Base-by-base conservation (phyloP, 495 filamentous ascomycete species). In the Penicillium flavigenum region DNA sequence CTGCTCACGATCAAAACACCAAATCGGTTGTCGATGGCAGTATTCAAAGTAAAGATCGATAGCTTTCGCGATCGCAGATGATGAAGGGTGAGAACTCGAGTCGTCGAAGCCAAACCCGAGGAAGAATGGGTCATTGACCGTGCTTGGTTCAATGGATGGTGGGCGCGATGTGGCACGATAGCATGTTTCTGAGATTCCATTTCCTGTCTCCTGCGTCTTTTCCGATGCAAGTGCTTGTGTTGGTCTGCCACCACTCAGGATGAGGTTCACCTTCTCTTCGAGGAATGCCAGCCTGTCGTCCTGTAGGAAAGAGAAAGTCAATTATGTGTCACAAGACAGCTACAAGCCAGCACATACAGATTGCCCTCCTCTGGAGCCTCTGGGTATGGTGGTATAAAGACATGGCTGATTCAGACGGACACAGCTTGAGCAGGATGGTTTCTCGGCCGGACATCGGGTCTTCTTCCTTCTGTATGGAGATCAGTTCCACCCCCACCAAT, bases 221-320 rank as follows among this genome's bases (percentile, higher is more conserved):
- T 69, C 62, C 12, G 60, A 57, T 31, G 57, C 64, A 24, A 55
- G 47, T 41, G 52, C 59, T 69, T 52, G 20, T 43, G 22, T 32
- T 31, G 38, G 31, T 70, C 68, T 59, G 7, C 76, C 76, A 55
- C 62, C 76, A 55, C 62, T 73, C 26, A 79, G 55, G 31, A 79
- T 71, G n/a, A 72, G 63, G 53, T 79, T 74, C 26, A 79, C 71
- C 59, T 77, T 79, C 62, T 77, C 72, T 58, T 79, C 76, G n/a
- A 78, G 62, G 31, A 71, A 74, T 3, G 75, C 72, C 12, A 79
- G 64, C 16, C 76, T 64, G 24, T 76, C 75, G 24, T 76, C 73
- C 76, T 79, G 19, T 11, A 31, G 1, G 7, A 45, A n/a, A 47
- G 4, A 24, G 2, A 41, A 29, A 17, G 55, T 76, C 47, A 76